phyloP scores from a whole-genome alignment of 2,329 filamentous ascomycete species.

The Didymella glomerata region DNA sequence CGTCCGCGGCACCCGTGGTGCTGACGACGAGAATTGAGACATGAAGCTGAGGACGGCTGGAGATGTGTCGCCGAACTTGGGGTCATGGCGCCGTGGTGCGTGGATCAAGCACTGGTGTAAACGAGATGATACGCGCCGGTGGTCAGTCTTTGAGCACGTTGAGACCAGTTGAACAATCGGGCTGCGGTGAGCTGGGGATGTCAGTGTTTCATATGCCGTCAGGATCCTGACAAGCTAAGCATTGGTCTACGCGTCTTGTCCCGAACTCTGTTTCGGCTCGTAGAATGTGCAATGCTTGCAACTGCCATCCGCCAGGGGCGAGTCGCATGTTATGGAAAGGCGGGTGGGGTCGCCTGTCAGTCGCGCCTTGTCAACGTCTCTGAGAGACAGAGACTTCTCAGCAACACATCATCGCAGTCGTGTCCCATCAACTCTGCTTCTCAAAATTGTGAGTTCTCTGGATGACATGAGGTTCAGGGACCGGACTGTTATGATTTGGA shows the following conservation, averaged over 20 bases:
- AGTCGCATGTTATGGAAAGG: not conserved
- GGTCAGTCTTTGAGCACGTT: not conserved
- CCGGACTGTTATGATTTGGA: not conserved
- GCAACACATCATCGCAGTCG: not conserved
- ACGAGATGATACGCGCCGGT: not conserved
- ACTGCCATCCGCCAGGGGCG: not conserved
- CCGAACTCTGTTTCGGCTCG: slow-evolving; percentile 30
- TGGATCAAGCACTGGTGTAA: slow-evolving; percentile 9
- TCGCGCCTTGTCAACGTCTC: slow-evolving; percentile 1
- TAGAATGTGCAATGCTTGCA: slow-evolving; percentile 10
- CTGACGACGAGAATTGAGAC: slow-evolving; percentile 8
- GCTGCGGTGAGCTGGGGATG: slow-evolving; percentile 18
- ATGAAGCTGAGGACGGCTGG: slow-evolving; percentile 3
- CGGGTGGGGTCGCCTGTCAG: not conserved
- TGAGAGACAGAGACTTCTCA: not conserved
- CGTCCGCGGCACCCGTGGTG: not conserved
- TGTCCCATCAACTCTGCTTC: not conserved
- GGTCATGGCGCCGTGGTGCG: slow-evolving; percentile 11
- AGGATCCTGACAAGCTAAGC: slow-evolving; percentile 28
- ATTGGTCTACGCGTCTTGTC: slow-evolving; percentile 30
- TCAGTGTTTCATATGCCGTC: slow-evolving; percentile 36
- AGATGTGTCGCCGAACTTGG: slow-evolving; percentile 3
- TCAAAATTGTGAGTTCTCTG: not conserved
- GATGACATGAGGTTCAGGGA: not conserved
- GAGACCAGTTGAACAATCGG: slow-evolving; percentile 6